Conservation (phyloP, 768 basidiomycete species). For the Boletus barrowsii region DNA sequence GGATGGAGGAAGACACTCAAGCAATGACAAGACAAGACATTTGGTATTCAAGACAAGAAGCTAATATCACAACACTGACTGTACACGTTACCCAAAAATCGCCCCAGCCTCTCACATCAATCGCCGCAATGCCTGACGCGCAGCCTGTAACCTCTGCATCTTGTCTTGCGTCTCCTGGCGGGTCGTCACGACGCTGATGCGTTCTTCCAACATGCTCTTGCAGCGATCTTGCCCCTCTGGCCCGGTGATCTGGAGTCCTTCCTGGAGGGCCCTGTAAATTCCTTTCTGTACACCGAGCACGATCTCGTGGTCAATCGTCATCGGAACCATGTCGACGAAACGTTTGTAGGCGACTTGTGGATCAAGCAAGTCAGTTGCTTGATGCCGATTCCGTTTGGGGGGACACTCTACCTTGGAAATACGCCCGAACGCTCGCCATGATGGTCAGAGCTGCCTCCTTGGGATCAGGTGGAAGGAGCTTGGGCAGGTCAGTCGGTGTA, state of each 20-base stretch:
- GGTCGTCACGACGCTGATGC: slow-evolving; percentile 37
- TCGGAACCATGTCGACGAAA: slow-evolving; percentile 41
- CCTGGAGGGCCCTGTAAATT: slow-evolving; percentile 43
- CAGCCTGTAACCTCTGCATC: slow-evolving; percentile 46
- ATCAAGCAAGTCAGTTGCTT: not conserved
- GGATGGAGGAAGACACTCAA: too few species aligned
- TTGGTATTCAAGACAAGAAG: too few species aligned
- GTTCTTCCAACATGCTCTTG: slow-evolving; percentile 51
- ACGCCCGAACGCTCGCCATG: slow-evolving; percentile 71
- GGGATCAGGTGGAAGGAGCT: slow-evolving; percentile 47
- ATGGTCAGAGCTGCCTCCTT: slow-evolving; percentile 57
- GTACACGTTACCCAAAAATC: too few species aligned
- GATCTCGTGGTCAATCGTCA: slow-evolving; percentile 39
- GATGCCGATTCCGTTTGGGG: not conserved
- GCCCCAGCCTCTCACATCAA: not conserved
- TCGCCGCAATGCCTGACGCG: slow-evolving; percentile 37
- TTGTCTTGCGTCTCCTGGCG: slow-evolving; percentile 52
- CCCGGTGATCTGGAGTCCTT: slow-evolving; percentile 52
- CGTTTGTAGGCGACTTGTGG: slow-evolving; percentile 47
- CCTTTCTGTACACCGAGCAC: slow-evolving; percentile 46
- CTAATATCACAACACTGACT: too few species aligned
- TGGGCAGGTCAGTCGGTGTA: slow-evolving; percentile 43
- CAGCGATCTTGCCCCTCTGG: slow-evolving; percentile 46
- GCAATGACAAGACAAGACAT: too few species aligned
- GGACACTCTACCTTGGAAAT: slow-evolving; percentile 62